Base-by-base conservation (phyloP, 2,329 filamentous ascomycete species). In the Diaporthe aspalathi region DNA sequence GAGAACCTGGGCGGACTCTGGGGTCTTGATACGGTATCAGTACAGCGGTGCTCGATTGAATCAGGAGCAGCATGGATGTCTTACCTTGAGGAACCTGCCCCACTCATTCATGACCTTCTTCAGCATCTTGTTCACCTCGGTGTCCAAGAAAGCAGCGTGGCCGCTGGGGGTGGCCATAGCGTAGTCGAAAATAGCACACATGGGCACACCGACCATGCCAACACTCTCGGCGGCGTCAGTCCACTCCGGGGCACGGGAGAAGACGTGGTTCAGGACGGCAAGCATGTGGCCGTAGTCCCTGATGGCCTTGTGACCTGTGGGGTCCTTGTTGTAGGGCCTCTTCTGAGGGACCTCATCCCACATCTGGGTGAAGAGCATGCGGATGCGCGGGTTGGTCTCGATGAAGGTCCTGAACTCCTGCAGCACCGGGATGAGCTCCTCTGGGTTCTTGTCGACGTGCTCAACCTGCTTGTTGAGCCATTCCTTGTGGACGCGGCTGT, bases 251-350 rank as follows among this genome's bases (percentile, higher is more conserved):
- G 86, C 86, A 17, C 80, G 79, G 24, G 80, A 81, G 60, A 89
- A 83, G 70, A 87, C 82, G 74, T 92, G 87, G 77, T 93, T 92
- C 65, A 94, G 83, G 11, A 93, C 84, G 27, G 83, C 81, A 24
- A 94, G 84, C 88, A 94, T 90, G 74, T 93, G 89, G 7, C 85
- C 70, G 75, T 92, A 92, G 80, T 92, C 86, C 11, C 88, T 86
- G 70, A 94, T 88, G 79, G 92, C 89, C 43, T 83, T 85, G 67
- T 85, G 83, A 1, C 90, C 91, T 1, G 87, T 89, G 0, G 91
- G 90, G 72, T 93, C 91, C 8, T 82, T 83, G 71, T 79, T 77
- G 80, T 93, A 93, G 0, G 88, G 87, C 22, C 84, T 81, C 78
- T 89, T 90, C 40, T 78, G 77, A 0, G 91, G 91, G 24, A 93